Percentiles rank a stretch among this genome's conserved stretches.
phyloP scores from a whole-genome alignment of 768 basidiomycete species.

The Phanerochaete carnosa region DNA sequence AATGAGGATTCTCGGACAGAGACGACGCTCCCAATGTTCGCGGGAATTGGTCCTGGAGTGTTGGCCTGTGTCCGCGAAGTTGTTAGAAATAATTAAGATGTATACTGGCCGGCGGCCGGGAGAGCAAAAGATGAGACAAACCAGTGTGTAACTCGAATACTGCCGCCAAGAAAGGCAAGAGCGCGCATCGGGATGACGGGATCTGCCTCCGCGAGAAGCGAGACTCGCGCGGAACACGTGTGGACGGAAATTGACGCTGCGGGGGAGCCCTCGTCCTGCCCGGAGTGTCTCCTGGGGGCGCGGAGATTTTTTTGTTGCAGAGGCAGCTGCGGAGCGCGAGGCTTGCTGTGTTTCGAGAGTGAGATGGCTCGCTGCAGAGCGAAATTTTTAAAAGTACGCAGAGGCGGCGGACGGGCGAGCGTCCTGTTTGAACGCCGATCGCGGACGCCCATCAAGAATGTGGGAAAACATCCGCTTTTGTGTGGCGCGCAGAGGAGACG shows the following conservation, averaged over 20 bases:
- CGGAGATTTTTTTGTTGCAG: not conserved
- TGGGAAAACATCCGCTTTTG: not conserved
- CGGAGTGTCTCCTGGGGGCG: not conserved
- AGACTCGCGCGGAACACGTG: constrained; percentile 14
- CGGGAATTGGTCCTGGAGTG: not conserved
- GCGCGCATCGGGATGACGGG: constrained; percentile 5
- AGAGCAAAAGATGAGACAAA: not conserved
- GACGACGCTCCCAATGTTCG: not conserved
- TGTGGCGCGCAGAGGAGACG: not conserved
- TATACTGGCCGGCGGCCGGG: not conserved
- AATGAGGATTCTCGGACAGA: no score
- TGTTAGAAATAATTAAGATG: no score
- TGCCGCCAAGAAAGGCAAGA: constrained; percentile 11
- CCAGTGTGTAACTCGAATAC: not conserved
- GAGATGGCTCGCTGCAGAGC: no score
- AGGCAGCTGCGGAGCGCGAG: not conserved
- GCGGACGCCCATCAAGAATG: constrained; percentile 2
- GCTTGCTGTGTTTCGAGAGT: not conserved
- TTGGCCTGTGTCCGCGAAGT: no score
- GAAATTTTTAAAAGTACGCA: not conserved
- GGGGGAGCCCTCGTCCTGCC: not conserved
- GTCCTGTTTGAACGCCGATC: not conserved
- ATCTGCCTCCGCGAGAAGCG: constrained; percentile 16
- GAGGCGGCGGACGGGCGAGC: not conserved
- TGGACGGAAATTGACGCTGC: constrained; percentile 6